Conservation (phyloP, 2,329 filamentous ascomycete species). For the Pseudocercospora fuligena region DNA sequence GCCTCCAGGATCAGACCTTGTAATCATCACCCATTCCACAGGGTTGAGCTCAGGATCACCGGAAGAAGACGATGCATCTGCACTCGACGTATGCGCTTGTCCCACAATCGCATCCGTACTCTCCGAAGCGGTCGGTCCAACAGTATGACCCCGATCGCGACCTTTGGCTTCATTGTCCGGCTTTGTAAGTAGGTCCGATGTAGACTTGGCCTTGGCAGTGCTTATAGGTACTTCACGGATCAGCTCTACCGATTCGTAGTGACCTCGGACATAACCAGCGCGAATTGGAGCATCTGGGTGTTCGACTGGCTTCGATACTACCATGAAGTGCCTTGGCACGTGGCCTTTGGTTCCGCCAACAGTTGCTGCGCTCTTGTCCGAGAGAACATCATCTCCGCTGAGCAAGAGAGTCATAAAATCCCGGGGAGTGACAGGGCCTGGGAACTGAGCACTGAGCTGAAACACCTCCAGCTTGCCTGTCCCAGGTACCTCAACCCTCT, state of each 20-base stretch:
- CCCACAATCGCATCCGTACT: constrained; percentile 46
- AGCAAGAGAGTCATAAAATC: constrained; percentile 85
- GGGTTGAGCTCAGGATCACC: constrained; percentile 64
- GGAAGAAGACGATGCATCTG: constrained; percentile 27
- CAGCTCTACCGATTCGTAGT: constrained; percentile 90
- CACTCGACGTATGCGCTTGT: constrained; percentile 35
- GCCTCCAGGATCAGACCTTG: constrained; percentile 83
- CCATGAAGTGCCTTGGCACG: constrained; percentile 74
- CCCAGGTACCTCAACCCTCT: constrained; percentile 63
- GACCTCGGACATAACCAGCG: constrained; percentile 76
- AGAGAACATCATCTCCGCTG: constrained; percentile 63
- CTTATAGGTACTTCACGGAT: constrained; percentile 77
- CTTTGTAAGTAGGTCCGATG: constrained; percentile 36
- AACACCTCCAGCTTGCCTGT: constrained; percentile 74
- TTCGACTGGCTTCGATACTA: constrained; percentile 81
- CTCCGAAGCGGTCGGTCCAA: constrained; percentile 48
- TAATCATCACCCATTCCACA: constrained; percentile 93
- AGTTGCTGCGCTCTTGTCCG: constrained; percentile 48
- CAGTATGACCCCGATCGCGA: constrained; percentile 45
- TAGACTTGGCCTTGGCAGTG: constrained; percentile 43
- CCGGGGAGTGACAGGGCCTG: constrained; percentile 82
- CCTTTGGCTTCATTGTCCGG: not conserved
- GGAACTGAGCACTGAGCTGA: constrained; percentile 86
- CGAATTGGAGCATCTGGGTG: constrained; percentile 75
- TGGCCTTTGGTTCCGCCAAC: constrained; percentile 40